A percentile compares a stretch with the other conserved stretches of the same genome.
phyloP scores from a whole-genome alignment of 768 basidiomycete genomes.

The Hypholoma sublateritium region DNA sequence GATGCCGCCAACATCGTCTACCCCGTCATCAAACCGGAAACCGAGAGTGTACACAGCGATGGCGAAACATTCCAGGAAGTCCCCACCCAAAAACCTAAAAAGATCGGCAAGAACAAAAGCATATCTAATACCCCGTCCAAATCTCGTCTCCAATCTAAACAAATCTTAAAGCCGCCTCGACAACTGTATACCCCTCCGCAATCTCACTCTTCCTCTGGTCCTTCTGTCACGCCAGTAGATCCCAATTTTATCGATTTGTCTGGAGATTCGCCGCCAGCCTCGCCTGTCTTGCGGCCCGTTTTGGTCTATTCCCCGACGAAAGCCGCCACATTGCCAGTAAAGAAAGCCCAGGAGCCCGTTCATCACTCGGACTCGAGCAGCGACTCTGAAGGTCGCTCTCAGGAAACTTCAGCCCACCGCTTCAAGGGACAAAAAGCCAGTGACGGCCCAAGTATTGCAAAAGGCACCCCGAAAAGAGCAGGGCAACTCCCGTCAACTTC shows the following conservation, averaged over 20 bases:
- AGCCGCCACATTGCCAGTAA: neutral
- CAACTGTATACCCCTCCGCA: constrained; percentile 44
- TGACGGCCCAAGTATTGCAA: neutral
- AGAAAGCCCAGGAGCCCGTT: neutral
- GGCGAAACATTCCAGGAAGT: constrained; percentile 29
- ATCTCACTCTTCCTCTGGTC: constrained; percentile 29
- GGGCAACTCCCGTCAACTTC: too few relatives aligned
- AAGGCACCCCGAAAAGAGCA: neutral
- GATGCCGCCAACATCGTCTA: constrained; percentile 43
- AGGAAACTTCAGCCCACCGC: too few relatives aligned
- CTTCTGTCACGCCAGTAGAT: constrained; percentile 15
- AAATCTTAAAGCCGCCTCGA: neutral
- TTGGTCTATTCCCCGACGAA: neutral
- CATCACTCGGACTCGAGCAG: neutral
- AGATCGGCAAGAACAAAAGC: neutral
- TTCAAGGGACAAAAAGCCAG: too few relatives aligned
- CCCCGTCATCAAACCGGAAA: constrained; percentile 19
- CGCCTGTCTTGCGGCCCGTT: constrained; percentile 8
- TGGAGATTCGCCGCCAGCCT: constrained; percentile 14
- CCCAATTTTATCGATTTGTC: constrained; percentile 9
- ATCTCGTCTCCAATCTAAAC: neutral
- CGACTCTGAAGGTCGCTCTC: too few relatives aligned
- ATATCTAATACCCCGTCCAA: neutral
- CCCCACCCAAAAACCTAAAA: neutral
- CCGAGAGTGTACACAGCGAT: constrained; percentile 27